A percentile compares a stretch with the other conserved stretches of the same genome.
Evolutionary conservation across 1,284 basidiomycete genomes (phyloP).

Genomic region (Cutaneotrichosporon sp.): DNA sequence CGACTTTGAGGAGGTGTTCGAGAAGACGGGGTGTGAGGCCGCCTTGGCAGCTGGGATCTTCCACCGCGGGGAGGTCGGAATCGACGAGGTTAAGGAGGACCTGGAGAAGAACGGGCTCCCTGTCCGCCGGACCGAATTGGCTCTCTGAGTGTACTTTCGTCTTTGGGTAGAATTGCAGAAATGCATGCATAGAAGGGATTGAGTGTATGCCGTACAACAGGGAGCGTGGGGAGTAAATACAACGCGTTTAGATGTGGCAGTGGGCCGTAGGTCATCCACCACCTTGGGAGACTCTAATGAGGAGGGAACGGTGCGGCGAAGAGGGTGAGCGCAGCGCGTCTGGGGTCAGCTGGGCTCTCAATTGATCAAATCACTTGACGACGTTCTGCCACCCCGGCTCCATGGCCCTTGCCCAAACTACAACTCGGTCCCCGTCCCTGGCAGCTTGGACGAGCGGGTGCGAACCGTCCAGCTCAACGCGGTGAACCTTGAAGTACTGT

Average conservation of each 20-base stretch:
- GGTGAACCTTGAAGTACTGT: conserved; percentile 37
- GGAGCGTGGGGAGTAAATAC: no score
- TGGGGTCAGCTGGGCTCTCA: conserved; percentile 1
- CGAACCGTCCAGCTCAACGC: conserved; percentile 17
- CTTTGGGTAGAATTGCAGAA: neutral
- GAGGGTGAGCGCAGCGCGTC: conserved; percentile 29
- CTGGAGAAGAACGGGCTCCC: conserved; percentile 55
- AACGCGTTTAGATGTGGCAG: no score
- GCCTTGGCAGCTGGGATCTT: conserved; percentile 97
- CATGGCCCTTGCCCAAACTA: conserved; percentile 38
- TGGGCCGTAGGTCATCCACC: no score
- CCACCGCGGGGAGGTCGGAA: conserved; percentile 77
- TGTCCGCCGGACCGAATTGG: conserved; percentile 26
- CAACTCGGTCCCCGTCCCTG: conserved; percentile 33
- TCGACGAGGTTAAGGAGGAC: conserved; percentile 62
- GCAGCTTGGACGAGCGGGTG: conserved; percentile 27
- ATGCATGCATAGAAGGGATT: no score
- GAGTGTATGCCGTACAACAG: no score
- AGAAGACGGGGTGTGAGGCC: conserved; percentile 75
- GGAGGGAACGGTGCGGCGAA: conserved; percentile 16
- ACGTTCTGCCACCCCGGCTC: conserved; percentile 41
- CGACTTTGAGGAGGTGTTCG: conserved; percentile 86
- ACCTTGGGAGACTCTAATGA: no score
- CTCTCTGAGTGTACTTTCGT: conserved; percentile 7
- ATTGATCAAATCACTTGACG: conserved; percentile 19